Percentiles rank a stretch among this genome's conserved stretches.
These are phyloP conservation scores for Metschnikowia gelsemii DNA, from an alignment of 805 yeast species.

Conservation along the genomic window DNA sequence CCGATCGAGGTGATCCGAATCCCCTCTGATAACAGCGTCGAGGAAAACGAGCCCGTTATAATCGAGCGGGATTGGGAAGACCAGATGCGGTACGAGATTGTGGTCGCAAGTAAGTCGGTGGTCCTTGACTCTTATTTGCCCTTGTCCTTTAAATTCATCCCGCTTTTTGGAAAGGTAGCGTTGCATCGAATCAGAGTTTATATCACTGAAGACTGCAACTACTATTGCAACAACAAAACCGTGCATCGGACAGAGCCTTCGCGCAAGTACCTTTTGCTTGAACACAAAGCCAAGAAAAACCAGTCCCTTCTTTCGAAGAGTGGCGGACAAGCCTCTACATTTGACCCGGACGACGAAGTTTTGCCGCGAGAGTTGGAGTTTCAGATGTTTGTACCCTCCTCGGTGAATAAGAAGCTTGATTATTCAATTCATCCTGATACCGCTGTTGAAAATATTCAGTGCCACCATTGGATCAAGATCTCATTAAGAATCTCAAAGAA, in stretches of 20 bases:
- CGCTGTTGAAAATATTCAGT: conserved; percentile 70
- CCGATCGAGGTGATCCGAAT: conserved; percentile 72
- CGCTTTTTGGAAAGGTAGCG: conserved; percentile 76
- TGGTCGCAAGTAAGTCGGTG: conserved; percentile 85
- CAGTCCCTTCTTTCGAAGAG: conserved; percentile 47
- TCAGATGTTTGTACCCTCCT: conserved; percentile 79
- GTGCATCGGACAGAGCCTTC: conserved; percentile 93
- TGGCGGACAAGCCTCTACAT: conserved; percentile 28
- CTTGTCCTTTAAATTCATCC: conserved; percentile 77
- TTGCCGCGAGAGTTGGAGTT: conserved; percentile 80
- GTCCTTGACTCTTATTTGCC: conserved; percentile 84
- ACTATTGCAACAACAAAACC: conserved; percentile 79
- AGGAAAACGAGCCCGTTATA: conserved; percentile 90
- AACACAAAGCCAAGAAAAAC: conserved; percentile 65
- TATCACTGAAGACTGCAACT: conserved; percentile 86
- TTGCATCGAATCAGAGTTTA: conserved; percentile 84
- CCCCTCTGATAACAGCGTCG: conserved; percentile 74
- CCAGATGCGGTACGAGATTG: conserved; percentile 82
- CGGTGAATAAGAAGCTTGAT: conserved; percentile 52
- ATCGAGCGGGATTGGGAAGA: conserved; percentile 93
- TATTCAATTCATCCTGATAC: conserved; percentile 77
- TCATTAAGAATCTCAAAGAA: conserved; percentile 73
- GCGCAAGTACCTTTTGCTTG: conserved; percentile 74
- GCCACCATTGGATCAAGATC: conserved; percentile 94
- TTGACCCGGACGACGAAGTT: conserved; percentile 51